phyloP scores from a whole-genome alignment of 2,329 filamentous ascomycete genomes.

The Bimuria novae-zelandiae region DNA sequence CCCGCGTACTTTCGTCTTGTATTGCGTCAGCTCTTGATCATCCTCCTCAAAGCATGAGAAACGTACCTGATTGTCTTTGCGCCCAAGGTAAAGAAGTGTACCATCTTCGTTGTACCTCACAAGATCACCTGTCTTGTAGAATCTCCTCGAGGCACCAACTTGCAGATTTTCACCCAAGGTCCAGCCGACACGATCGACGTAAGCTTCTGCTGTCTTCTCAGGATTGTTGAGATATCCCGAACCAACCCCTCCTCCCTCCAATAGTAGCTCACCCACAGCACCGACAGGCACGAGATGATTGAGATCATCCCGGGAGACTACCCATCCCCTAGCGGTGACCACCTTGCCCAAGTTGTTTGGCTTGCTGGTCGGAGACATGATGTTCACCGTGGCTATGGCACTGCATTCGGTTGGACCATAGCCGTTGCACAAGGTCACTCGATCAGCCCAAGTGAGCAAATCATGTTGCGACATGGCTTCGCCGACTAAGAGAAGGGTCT shows the following conservation, averaged over 20 bases:
- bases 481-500: slow-evolving; percentile 36
- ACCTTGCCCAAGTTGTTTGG: slow-evolving; percentile 42
- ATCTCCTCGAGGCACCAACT: slow-evolving; percentile 9
- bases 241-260: slow-evolving; percentile 45
- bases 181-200: slow-evolving; percentile 32
- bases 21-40: slow-evolving; percentile 8
- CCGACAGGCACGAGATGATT: slow-evolving; percentile 44
- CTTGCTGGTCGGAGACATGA: slow-evolving; percentile 33
- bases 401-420: slow-evolving; percentile 50
- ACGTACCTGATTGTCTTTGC: slow-evolving; percentile 32
- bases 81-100: slow-evolving; percentile 31
- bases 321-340: slow-evolving; percentile 42
- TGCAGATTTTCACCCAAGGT: slow-evolving; percentile 7
- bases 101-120: slow-evolving; percentile 45
- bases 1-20: slow-evolving; percentile 49
- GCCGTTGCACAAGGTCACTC: slow-evolving; percentile 43
- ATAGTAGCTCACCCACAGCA: slow-evolving; percentile 47
- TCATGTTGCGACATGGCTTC: slow-evolving; percentile 42
- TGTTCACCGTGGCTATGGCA: slow-evolving; percentile 39
- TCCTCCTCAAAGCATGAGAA: not conserved
- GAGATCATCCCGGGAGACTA: slow-evolving; percentile 44
- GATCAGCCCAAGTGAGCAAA: slow-evolving; percentile 42
- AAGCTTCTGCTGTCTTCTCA: slow-evolving; percentile 34
- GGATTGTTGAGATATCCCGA: slow-evolving; percentile 40
- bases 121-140: slow-evolving; percentile 46